Conservation (phyloP, 1,284 basidiomycete genomes). For the Puccinia horiana region DNA sequence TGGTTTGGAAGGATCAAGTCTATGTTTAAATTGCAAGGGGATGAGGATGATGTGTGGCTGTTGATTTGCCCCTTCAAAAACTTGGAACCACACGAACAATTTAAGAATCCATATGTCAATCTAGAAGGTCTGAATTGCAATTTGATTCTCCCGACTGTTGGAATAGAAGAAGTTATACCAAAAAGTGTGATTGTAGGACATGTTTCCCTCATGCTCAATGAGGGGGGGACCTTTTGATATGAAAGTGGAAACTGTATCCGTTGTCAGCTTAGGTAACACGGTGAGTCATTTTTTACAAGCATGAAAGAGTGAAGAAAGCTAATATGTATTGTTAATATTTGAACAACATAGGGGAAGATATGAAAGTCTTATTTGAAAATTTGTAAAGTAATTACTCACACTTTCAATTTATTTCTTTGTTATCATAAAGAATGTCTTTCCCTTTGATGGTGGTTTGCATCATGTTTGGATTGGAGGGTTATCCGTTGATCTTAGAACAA, state of each 20-base stretch:
- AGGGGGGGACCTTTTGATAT: neutral
- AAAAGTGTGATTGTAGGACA: neutral
- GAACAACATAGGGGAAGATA: neutral
- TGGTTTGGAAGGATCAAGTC: too few relatives aligned
- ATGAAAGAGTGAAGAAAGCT: neutral
- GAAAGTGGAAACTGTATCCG: slow-evolving; percentile 4
- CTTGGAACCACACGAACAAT: too few relatives aligned
- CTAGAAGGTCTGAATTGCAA: neutral
- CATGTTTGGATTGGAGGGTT: too few relatives aligned
- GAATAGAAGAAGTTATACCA: neutral
- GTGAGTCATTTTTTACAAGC: neutral
- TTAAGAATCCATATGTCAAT: neutral
- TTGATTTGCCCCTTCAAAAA: too few relatives aligned
- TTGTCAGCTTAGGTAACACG: neutral
- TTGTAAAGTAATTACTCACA: neutral
- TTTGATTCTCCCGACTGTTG: neutral
- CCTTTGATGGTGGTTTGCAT: too few relatives aligned
- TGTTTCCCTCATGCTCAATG: neutral
- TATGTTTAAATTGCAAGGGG: too few relatives aligned
- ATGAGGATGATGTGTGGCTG: too few relatives aligned
- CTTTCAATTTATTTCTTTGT: too few relatives aligned
- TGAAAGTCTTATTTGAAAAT: neutral
- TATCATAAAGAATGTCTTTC: neutral
- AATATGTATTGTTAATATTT: neutral
- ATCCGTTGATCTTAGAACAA: too few relatives aligned